Base-by-base conservation (phyloP, 1,284 basidiomycete species). In the Apiotrichum siamense region DNA sequence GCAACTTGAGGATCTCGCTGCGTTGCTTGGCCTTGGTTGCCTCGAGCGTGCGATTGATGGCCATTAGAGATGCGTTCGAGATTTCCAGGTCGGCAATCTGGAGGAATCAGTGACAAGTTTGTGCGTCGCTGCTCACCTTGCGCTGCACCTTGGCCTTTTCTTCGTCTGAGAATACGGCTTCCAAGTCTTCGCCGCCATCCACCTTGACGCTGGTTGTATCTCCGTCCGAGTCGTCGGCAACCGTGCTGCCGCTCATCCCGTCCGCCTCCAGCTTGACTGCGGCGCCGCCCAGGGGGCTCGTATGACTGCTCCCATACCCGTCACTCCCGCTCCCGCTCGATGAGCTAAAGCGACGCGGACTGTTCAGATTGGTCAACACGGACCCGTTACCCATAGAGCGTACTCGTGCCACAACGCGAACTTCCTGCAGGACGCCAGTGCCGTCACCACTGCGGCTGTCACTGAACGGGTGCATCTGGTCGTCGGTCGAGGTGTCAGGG, bases 1-100 rank as follows among this genome's bases (percentile, higher is more conserved):
- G 62, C 6, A 72, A 60, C 37, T 64, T 65, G 24, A 65, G 33
- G 21, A 72, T 68, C 49, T 72, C 70, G 23, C 57, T 52, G 10
- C 68, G 67, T 52, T 72, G 70, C 55, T 69, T 66, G 10, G 66
- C 60, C 58, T 68, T 70, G 3, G 65, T 64, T 15, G 64, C 65
- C 50, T 74, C 72, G 3, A 74, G 57, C 11, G 60, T 63, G 24
- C 65, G 64, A 52, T 74, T 74, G 60, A 74, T 72, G 15, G 67
- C 65, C 46, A 74, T 49, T 23, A 74, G 52, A 38, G 66, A 69
- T 10, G 66, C 62, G 49, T 74, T 74, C 11, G 65, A 69, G 41
- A 74, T 74, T 33, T 72, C 70, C 2, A 74, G 50, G 55, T 74
- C 72, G 15, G 70, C 70, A 36, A 72, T 63, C 70, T 72, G 54